phyloP scores from a whole-genome alignment of 495 filamentous ascomycete species.

The Penicillium bialowiezense region DNA sequence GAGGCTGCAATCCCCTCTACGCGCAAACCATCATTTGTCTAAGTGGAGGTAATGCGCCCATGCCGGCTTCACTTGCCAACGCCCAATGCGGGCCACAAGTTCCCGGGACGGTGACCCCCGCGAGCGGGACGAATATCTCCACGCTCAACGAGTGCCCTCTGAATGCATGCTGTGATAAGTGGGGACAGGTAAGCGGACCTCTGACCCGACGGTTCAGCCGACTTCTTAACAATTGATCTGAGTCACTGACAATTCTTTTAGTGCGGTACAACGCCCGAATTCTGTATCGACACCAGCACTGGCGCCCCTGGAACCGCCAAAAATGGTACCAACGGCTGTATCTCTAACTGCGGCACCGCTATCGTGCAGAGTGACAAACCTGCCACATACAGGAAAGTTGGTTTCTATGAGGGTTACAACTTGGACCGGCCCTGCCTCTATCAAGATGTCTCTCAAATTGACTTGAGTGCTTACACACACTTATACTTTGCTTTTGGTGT shows the following conservation, averaged over 20 bases:
- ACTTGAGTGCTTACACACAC: slow-evolving; percentile 36
- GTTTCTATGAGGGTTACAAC: no score
- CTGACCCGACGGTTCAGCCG: no score
- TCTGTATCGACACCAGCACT: slow-evolving; percentile 18
- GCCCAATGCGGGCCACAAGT: slow-evolving; percentile 41
- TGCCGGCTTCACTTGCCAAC: slow-evolving; percentile 31
- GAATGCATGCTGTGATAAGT: slow-evolving; percentile 29
- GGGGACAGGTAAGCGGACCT: slow-evolving; percentile 13
- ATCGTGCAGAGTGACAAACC: no score
- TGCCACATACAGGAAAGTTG: no score
- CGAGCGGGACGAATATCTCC: slow-evolving; percentile 14
- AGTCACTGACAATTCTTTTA: no score
- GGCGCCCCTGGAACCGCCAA: slow-evolving; percentile 35
- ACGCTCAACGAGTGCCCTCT: slow-evolving; percentile 26
- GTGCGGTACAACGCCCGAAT: slow-evolving; percentile 8
- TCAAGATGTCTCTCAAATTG: slow-evolving; percentile 10
- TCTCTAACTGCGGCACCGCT: slow-evolving; percentile 42
- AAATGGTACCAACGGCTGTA: slow-evolving; percentile 36
- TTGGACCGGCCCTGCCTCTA: slow-evolving; percentile 21
- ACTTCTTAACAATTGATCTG: no score
- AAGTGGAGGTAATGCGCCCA: slow-evolving; percentile 39
- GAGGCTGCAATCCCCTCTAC: not conserved
- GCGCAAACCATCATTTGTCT: slow-evolving; percentile 32
- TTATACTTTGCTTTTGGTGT: slow-evolving; percentile 44
- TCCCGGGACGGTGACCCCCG: slow-evolving; percentile 11